phyloP scores from a whole-genome alignment of 768 basidiomycete genomes.

The Lactarius psammicola region DNA sequence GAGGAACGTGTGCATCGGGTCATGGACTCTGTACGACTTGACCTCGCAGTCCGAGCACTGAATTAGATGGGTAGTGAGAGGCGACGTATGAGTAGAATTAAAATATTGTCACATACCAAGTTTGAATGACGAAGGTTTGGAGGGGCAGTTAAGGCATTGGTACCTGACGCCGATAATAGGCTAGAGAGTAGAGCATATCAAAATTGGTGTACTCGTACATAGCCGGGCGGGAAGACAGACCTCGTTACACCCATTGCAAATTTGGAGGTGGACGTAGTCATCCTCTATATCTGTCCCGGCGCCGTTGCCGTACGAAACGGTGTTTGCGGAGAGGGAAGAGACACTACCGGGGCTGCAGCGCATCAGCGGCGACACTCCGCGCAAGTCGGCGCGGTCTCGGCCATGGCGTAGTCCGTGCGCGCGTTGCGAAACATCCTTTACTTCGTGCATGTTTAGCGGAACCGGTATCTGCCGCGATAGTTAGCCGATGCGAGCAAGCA shows the following conservation, averaged over 20 bases:
- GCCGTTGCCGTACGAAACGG: slow-evolving; percentile 11
- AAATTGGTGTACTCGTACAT: neutral
- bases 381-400: slow-evolving; percentile 10
- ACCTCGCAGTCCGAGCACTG: slow-evolving; percentile 83
- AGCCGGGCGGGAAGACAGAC: slow-evolving; percentile 6
- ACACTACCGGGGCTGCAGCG: slow-evolving; percentile 28
- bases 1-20: slow-evolving; percentile 85
- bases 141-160: slow-evolving; percentile 89
- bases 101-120: slow-evolving; percentile 52
- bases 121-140: slow-evolving; percentile 66
- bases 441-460: slow-evolving; percentile 70
- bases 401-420: slow-evolving; percentile 21
- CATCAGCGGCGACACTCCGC: slow-evolving; percentile 8
- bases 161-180: slow-evolving; percentile 75
- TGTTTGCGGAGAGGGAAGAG: slow-evolving; percentile 19
- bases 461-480: slow-evolving; percentile 68
- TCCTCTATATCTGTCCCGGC: slow-evolving; percentile 2
- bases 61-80: neutral
- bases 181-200: slow-evolving; percentile 38
- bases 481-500: neutral
- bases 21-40: slow-evolving; percentile 74
- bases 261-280: slow-evolving; percentile 21
- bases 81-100: neutral
- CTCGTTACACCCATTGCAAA: slow-evolving; percentile 24
- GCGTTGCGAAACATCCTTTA: slow-evolving; percentile 49